Percentiles rank a stretch among this genome's conserved stretches.
Conservation (phyloP, 1,139 yeast species). For the Magnusiomyces clavatus region DNA sequence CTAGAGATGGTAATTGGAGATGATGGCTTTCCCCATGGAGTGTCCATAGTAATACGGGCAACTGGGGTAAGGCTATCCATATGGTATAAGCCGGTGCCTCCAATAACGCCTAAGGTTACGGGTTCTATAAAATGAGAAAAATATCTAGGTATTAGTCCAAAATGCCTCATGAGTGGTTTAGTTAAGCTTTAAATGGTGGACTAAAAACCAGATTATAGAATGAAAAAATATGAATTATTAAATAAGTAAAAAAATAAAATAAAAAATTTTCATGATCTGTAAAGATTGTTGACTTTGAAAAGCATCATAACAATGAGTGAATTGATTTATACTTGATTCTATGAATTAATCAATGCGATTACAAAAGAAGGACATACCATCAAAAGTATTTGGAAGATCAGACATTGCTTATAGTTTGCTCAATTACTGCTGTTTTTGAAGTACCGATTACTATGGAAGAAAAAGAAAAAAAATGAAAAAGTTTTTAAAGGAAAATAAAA, state of each 20-base stretch:
- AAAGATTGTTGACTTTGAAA: not conserved
- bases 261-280: not conserved
- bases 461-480: not conserved
- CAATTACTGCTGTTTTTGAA: not conserved
- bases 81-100: conserved; percentile 96
- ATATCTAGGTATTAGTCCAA: conserved; percentile 2
- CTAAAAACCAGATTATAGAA: not conserved
- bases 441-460: not conserved
- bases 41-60: conserved; percentile 67
- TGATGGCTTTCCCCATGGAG: conserved; percentile 98
- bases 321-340: not conserved
- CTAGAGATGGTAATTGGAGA: conserved; percentile 85
- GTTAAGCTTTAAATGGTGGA: not conserved
- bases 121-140: conserved; percentile 35
- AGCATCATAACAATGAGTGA: not conserved
- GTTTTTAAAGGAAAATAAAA: no score
- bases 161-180: not conserved
- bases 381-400: not conserved
- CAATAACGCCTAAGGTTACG: conserved; percentile 80
- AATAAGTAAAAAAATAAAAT: not conserved
- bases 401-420: not conserved
- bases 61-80: conserved; percentile 77
- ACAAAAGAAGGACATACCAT: not conserved
- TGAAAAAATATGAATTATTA: not conserved
- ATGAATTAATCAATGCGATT: not conserved